Base-by-base conservation (phyloP, 2,329 filamentous ascomycete genomes). In the Phaeosphaeria sp. region DNA sequence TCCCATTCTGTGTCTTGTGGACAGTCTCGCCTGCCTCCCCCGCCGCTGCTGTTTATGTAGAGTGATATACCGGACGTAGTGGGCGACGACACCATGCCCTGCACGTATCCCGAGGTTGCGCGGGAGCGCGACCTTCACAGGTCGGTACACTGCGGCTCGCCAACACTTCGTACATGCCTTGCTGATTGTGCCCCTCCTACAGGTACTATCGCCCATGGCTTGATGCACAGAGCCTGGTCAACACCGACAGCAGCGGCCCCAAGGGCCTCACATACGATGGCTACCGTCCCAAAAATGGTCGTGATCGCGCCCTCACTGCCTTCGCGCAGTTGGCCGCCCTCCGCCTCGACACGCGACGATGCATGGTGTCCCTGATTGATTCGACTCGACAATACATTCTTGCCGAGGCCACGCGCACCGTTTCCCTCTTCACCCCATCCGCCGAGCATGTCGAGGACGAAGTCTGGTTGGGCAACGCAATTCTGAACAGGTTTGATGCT, bases 291-390 rank as follows among this genome's bases (percentile, higher is more conserved):
- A 56, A 64, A 22, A 49, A 55, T 30, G 72, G 66, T 4, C 52
- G 61, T 47, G 72, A 76, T 59, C 68, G 71, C 46, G 61, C 65
- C 46, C 59, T 77, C 50, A 76, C 72, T 2, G 73, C 74, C 52
- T 76, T 77, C 51, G 72, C 71, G 50, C 76, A 78, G 59, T 68
- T 77, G 9, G 74, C 69, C 3, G 58, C 73, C 18, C 64, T 78
- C 1, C 67, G 74, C 20, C 65, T 78, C 9, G 54, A 73, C 54
- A 67, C 70, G 18, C 69, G 72, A 48, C 67, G 76, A 9, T 65
- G 68, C 50, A 73, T 77, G 71, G 66, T 78, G 1, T 78, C 75
- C 5, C 64, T 78, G 18, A 73, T 78, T 55, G 75, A 77, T 56
- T 68, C 68, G n/a, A 66, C 62, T 22, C 67, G 67, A 46, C 74